Evolutionary conservation across 2,329 filamentous ascomycete genomes (phyloP).

Genomic region (Colletotrichum caudatum): DNA sequence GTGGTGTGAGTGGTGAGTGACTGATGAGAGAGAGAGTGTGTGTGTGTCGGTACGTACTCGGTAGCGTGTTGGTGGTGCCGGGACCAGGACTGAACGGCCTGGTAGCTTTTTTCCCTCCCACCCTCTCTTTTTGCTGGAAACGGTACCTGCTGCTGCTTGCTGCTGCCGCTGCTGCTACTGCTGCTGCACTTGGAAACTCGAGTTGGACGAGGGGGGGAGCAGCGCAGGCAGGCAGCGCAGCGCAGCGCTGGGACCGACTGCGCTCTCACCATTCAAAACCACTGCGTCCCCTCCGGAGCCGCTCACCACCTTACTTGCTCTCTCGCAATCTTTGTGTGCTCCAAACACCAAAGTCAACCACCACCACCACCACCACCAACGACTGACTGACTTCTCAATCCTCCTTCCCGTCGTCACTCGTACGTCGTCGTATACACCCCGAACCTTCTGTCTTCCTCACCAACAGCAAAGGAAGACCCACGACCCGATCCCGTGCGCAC

Average conservation of each 20-base stretch:
- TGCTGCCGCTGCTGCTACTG: background rate
- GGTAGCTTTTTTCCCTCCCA: conserved; percentile 32
- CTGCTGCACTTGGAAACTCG: conserved; percentile 13
- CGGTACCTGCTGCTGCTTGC: conserved; percentile 16
- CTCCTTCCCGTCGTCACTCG: background rate
- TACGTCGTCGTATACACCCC: background rate
- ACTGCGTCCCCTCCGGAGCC: conserved; percentile 42
- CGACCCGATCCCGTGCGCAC: background rate
- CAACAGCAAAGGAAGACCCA: conserved; percentile 4
- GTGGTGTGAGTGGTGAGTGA: background rate
- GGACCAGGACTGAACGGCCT: conserved; percentile 23
- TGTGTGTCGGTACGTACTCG: background rate
- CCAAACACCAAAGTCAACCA: conserved; percentile 39
- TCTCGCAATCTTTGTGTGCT: conserved; percentile 39
- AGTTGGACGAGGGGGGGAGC: background rate
- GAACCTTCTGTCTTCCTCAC: conserved; percentile 8
- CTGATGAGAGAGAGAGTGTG: background rate
- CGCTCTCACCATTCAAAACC: conserved; percentile 40
- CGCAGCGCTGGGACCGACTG: conserved; percentile 25
- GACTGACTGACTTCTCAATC: background rate
- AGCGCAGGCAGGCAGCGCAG: too few relatives aligned
- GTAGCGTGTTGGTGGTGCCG: conserved; percentile 1
- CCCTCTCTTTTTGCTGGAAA: conserved; percentile 27
- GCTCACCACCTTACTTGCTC: conserved; percentile 28
- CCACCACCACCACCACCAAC: background rate